These are phyloP conservation scores for Planoprotostelium fungivorum DNA, from an alignment of 78 protist genomes.

Conservation along the genomic window DNA sequence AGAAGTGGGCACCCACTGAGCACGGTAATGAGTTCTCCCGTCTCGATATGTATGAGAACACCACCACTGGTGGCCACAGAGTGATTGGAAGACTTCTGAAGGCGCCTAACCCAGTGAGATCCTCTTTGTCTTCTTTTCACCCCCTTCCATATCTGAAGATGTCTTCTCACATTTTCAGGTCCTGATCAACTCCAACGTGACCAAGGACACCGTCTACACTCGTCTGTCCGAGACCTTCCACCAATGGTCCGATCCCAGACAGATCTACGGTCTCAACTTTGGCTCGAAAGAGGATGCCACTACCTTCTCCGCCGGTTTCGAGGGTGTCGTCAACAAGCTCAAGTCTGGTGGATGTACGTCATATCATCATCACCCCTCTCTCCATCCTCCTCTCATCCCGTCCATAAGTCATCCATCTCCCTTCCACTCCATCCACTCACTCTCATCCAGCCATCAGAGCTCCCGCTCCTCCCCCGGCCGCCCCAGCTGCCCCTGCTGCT, in stretches of 20 bases:
- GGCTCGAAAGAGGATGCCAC: constrained; percentile 35
- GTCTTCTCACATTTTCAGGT: background rate
- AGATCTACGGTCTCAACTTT: constrained; percentile 57
- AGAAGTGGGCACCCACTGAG: background rate
- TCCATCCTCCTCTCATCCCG: background rate
- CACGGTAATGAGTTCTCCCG: background rate
- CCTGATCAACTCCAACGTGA: constrained; percentile 45
- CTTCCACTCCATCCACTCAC: background rate
- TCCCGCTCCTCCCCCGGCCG: constrained; percentile 18
- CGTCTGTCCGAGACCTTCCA: constrained; percentile 47
- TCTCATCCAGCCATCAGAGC: background rate
- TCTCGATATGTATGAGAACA: background rate
- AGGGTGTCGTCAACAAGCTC: constrained; percentile 22
- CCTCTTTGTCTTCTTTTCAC: background rate
- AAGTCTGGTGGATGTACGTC: constrained; percentile 13
- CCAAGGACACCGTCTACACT: constrained; percentile 42
- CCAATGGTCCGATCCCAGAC: constrained; percentile 53
- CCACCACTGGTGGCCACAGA: background rate
- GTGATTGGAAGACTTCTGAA: background rate
- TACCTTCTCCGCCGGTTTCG: constrained; percentile 40
- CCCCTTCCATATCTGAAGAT: background rate
- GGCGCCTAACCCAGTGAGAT: background rate
- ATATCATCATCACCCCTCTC: constrained; percentile 3
- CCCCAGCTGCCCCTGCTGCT: constrained; percentile 4
- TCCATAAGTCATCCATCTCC: constrained; percentile 5